Conservation (phyloP, 352 stramenopile species). For the Pythium dissimile region DNA sequence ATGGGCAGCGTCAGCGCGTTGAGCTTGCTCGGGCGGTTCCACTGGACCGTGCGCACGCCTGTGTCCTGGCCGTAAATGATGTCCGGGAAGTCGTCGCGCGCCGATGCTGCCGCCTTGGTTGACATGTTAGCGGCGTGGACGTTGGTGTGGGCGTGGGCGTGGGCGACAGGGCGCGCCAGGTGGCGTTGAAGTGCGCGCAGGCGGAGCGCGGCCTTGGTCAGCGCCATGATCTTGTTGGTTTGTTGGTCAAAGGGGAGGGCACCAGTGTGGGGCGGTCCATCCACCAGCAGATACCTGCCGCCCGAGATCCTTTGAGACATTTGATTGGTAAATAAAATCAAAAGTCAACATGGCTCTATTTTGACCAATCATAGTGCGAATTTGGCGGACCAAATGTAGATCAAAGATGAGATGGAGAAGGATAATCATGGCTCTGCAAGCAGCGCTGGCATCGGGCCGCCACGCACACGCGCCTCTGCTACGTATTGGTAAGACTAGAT, state of each 20-base stretch:
- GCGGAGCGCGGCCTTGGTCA: constrained; percentile 25
- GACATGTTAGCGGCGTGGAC: too few relatives aligned
- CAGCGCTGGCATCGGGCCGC: too few relatives aligned
- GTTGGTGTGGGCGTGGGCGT: constrained; percentile 36
- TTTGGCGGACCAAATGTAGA: too few relatives aligned
- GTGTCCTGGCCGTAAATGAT: constrained; percentile 79
- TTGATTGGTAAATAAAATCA: constrained; percentile 23
- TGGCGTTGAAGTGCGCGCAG: constrained; percentile 62
- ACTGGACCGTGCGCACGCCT: constrained; percentile 76
- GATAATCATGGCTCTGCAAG: too few relatives aligned
- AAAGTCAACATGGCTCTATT: constrained; percentile 10
- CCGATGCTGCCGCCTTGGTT: too few relatives aligned
- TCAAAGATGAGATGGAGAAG: too few relatives aligned
- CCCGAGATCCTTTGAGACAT: neutral
- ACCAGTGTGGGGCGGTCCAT: too few relatives aligned
- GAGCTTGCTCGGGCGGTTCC: constrained; percentile 90
- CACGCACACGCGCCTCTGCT: too few relatives aligned
- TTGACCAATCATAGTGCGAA: constrained; percentile 39
- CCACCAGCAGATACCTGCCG: too few relatives aligned
- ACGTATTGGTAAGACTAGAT: too few relatives aligned
- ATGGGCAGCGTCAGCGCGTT: constrained; percentile 92
- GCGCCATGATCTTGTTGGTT: constrained; percentile 4
- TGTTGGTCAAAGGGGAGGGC: neutral
- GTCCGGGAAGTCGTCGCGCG: constrained; percentile 49
- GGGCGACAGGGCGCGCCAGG: constrained; percentile 16